Conservation (phyloP, 306 rosid genomes). For the Trifolium subterraneum region DNA sequence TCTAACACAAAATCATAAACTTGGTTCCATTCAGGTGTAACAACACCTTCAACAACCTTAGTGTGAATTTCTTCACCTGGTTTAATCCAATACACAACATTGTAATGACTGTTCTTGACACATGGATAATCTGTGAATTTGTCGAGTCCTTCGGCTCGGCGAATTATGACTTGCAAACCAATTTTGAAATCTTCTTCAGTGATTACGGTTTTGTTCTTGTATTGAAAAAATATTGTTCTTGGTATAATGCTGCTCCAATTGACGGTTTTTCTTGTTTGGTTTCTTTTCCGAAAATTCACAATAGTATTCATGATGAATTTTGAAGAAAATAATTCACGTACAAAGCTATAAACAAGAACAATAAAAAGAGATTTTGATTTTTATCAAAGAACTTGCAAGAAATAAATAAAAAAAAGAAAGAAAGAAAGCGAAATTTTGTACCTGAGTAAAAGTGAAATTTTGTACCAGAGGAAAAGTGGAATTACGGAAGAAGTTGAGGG, state of each 20-base stretch:
- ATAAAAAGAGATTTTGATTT: neutral
- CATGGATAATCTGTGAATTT: neutral
- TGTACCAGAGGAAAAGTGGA: neutral
- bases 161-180: neutral
- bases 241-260: neutral
- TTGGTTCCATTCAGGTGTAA: conserved; percentile 3
- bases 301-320: neutral
- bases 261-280: too few relatives aligned
- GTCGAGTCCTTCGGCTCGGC: conserved; percentile 11
- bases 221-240: neutral
- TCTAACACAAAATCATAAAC: neutral
- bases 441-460: neutral
- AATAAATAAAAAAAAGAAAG: too few relatives aligned
- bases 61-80: neutral
- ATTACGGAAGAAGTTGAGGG: neutral
- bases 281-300: neutral
- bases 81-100: conserved; percentile 31
- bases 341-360: neutral
- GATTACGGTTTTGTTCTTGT: neutral
- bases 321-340: neutral
- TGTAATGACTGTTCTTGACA: neutral
- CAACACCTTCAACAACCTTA: neutral
- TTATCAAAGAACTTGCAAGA: neutral
- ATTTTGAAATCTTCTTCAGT: too few relatives aligned
- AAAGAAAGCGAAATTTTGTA: neutral